A percentile compares a stretch with the other conserved stretches of the same genome.
phyloP scores from a whole-genome alignment of 306 rosid genomes.

The Oxytropis ochrocephala region DNA sequence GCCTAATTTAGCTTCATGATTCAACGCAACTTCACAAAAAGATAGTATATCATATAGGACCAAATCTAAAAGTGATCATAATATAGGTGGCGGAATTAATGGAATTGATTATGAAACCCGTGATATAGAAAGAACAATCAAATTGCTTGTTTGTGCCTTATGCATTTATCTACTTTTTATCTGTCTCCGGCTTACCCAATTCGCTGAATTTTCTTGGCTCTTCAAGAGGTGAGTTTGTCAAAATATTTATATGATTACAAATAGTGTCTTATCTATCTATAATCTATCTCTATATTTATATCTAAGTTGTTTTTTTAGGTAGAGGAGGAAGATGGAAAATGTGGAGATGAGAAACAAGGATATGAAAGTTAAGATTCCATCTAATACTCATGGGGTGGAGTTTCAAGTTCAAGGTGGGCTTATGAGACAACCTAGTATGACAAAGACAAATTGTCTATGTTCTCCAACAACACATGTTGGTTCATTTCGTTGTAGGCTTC shows the following conservation, averaged over 20 bases:
- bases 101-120: conserved; percentile 39
- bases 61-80: conserved; percentile 30
- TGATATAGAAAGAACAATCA: conserved; percentile 24
- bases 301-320: neutral
- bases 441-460: conserved; percentile 53
- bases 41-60: neutral
- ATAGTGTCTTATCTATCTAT: no score
- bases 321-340: conserved; percentile 25
- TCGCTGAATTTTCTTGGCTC: neutral
- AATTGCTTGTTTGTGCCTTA: neutral
- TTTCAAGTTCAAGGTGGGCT: conserved; percentile 35
- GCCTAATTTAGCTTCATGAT: conserved; percentile 18
- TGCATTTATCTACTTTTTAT: conserved; percentile 1
- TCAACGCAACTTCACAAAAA: conserved; percentile 12
- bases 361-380: conserved; percentile 34
- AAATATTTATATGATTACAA: neutral
- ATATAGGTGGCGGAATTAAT: conserved; percentile 36
- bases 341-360: conserved; percentile 20
- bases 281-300: no score
- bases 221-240: conserved; percentile 11
- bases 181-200: neutral
- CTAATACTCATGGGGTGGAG: conserved; percentile 18
- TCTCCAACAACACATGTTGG: conserved; percentile 77
- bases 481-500: conserved; percentile 74
- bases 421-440: conserved; percentile 40